A percentile compares a stretch with the other conserved stretches of the same genome.
Conservation (phyloP, 176 grass and related monocot species). For the Zoysia japonica region DNA sequence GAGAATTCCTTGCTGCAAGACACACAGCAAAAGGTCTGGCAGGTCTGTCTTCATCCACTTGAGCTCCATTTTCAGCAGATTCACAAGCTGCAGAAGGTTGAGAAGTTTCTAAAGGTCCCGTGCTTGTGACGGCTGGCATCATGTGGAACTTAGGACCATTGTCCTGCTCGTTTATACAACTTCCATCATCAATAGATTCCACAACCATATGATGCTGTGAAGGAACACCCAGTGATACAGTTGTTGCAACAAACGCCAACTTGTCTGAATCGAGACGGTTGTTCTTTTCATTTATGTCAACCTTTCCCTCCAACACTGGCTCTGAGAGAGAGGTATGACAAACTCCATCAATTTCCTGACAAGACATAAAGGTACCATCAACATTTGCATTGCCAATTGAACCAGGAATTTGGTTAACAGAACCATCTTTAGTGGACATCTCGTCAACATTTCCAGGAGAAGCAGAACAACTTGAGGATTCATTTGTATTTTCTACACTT, state of each 20-base stretch:
- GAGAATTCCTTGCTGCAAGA: slow-evolving; percentile 37
- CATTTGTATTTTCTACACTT: slow-evolving; percentile 29
- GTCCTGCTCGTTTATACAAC: slow-evolving; percentile 10
- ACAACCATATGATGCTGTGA: slow-evolving; percentile 22
- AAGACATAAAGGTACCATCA: slow-evolving; percentile 24
- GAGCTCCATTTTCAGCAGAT: slow-evolving; percentile 23
- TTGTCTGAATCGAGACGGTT: background rate
- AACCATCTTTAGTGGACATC: slow-evolving; percentile 31
- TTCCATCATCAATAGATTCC: slow-evolving; percentile 30
- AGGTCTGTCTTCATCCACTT: slow-evolving; percentile 31
- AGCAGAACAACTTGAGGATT: slow-evolving; percentile 16
- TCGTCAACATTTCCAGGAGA: slow-evolving; percentile 31
- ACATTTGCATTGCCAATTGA: slow-evolving; percentile 28
- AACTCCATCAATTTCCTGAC: slow-evolving; percentile 31
- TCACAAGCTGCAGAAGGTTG: slow-evolving; percentile 24
- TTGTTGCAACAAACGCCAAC: slow-evolving; percentile 19
- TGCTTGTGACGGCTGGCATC: background rate
- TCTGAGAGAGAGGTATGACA: slow-evolving; percentile 30
- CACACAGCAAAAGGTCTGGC: slow-evolving; percentile 34
- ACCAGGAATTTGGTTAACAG: background rate
- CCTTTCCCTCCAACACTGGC: slow-evolving; percentile 28
- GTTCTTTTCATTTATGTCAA: slow-evolving; percentile 32
- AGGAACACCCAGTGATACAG: slow-evolving; percentile 23
- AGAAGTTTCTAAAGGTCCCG: slow-evolving; percentile 27
- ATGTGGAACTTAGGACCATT: slow-evolving; percentile 7